phyloP scores from a whole-genome alignment of 805 yeast species.

The Pichia ethanolica region DNA sequence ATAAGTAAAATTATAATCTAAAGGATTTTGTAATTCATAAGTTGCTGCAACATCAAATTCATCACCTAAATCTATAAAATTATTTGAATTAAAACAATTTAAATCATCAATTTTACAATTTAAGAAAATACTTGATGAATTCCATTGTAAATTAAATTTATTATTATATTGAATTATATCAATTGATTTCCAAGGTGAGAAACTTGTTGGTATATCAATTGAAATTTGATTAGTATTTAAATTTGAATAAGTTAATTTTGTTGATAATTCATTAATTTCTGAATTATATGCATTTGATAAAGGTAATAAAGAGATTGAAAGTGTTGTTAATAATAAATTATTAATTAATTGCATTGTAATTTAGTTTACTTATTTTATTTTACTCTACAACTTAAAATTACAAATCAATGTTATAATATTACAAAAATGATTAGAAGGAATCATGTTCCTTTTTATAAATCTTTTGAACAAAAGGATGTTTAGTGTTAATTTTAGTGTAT shows the following conservation, averaged over 20 bases:
- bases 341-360: neutral
- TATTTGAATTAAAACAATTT: neutral
- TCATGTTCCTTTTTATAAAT: too few species aligned
- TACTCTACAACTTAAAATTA: too few species aligned
- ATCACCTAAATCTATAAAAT: neutral
- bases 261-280: too few species aligned
- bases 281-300: too few species aligned
- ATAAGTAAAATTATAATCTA: neutral
- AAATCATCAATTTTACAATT: neutral
- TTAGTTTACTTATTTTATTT: neutral
- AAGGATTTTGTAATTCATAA: neutral
- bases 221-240: neutral
- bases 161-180: constrained; percentile 2
- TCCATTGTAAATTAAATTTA: constrained; percentile 1
- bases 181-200: constrained; percentile 1
- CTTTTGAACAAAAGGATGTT: too few species aligned
- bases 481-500: too few species aligned
- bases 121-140: neutral
- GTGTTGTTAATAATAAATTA: too few species aligned
- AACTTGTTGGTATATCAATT: neutral
- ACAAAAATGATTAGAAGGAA: too few species aligned
- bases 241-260: too few species aligned
- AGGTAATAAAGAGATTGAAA: too few species aligned
- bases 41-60: constrained; percentile 2
- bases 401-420: too few species aligned